Evolutionary conservation across 2,329 filamentous ascomycete genomes (phyloP), one percentile per base, ranked within the genome.

Genomic region (Dactylellina cionopaga): DNA sequence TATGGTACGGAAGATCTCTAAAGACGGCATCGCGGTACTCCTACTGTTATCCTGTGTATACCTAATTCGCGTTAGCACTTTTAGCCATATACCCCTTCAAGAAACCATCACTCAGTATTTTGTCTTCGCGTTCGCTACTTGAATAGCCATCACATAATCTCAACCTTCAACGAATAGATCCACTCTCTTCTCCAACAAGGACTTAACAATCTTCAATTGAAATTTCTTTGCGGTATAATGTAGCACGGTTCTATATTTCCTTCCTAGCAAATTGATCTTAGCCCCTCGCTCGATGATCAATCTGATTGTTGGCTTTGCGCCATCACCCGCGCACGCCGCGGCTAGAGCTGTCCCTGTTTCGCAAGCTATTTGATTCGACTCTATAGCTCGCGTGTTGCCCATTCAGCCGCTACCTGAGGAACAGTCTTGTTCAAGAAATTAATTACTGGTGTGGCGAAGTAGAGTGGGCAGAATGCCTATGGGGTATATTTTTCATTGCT

Each of bases 241-340:
- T 9, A 64, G 19, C 5, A 47, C 22, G 5, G 59, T 54, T 54
- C 19, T 47, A 29, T 55, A 47, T 55, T 46, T 52, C 10, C 59
- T 47, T 4, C 59, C 49, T 17, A 15, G 37, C n/a, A 64, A 22
- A 19, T 64, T 64, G n/a, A 64, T 27, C n/a, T 64, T 35, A 25
- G 59, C 59, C 5, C 59, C 59, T 19, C 49, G 46, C n/a, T 64
- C 47, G 33, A 64, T 17, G 6, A 64, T 46, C 15, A 64, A 17
- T 19, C 44, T 54, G 39, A 62, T 62, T 2, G 39, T 44, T 27
- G 56, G 29, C 4, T 47, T 60, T 37, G 41, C 27, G 11, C 39
- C 29, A 13, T 37, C 56, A 31, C 39, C 17, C 5, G 2, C 31
- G n/a, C 56, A 62, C 22, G 56, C 56, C 7, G 43, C 56, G 24